These are phyloP conservation scores for Sugiyamaella neomexicana DNA, from an alignment of 1,139 yeast species.

Conservation along the genomic window DNA sequence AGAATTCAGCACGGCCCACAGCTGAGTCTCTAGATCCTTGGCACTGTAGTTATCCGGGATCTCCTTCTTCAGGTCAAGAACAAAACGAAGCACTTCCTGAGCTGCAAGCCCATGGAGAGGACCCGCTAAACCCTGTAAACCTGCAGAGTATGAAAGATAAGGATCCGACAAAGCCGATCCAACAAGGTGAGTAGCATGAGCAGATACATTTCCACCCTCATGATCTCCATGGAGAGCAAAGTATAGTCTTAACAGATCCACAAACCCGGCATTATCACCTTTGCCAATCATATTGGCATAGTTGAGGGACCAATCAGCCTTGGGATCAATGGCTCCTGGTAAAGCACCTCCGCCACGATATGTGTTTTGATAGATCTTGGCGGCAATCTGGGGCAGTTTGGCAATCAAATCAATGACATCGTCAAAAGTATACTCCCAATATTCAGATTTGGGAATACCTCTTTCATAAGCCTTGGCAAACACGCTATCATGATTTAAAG, in stretches of 20 bases:
- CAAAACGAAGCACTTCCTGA: conserved; percentile 96
- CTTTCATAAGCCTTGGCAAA: conserved; percentile 89
- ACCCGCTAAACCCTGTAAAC: conserved; percentile 96
- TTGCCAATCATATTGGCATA: conserved; percentile 81
- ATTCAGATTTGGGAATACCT: conserved; percentile 83
- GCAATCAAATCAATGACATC: conserved; percentile 88
- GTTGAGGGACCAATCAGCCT: conserved; percentile 90
- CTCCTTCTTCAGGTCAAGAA: conserved; percentile 75
- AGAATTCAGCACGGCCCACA: conserved; percentile 87
- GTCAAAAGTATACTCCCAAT: conserved; percentile 92
- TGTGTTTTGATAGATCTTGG: conserved; percentile 88
- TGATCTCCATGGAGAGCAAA: conserved; percentile 95
- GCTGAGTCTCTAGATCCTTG: conserved; percentile 71
- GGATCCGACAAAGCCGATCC: conserved; percentile 96
- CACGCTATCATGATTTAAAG: conserved; percentile 85
- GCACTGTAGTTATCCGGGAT: conserved; percentile 71
- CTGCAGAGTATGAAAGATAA: conserved; percentile 88
- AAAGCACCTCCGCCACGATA: conserved; percentile 80
- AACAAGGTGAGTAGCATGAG: conserved; percentile 95
- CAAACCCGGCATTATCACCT: conserved; percentile 76
- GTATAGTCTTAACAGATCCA: conserved; percentile 89
- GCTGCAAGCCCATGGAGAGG: conserved; percentile 98
- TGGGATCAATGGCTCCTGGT: conserved; percentile 63
- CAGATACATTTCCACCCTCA: conserved; percentile 98
- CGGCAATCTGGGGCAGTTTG: conserved; percentile 88